Percentiles rank a stretch among this genome's conserved stretches.
phyloP scores from a whole-genome alignment of 352 stramenopile species.

The Phytophthora ohioensis region DNA sequence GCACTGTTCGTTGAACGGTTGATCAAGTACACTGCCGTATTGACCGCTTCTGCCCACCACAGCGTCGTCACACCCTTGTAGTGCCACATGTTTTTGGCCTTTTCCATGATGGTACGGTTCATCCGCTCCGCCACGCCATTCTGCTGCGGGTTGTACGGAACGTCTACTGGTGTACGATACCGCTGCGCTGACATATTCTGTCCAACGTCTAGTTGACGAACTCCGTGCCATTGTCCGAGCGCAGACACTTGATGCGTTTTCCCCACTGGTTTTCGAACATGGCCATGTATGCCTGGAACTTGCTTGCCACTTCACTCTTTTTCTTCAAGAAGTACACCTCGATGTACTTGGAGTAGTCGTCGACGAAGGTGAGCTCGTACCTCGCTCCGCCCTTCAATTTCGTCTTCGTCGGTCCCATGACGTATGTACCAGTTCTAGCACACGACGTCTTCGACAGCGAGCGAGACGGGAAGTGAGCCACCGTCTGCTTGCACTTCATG shows the following conservation, averaged over 20 bases:
- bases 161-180: slow-evolving; percentile 36
- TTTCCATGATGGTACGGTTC: slow-evolving; percentile 14
- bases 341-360: not conserved
- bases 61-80: slow-evolving; percentile 27
- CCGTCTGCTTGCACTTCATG: slow-evolving; percentile 8
- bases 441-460: slow-evolving; percentile 7
- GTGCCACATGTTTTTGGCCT: slow-evolving; percentile 5
- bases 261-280: slow-evolving; percentile 26
- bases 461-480: not conserved
- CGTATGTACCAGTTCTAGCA: slow-evolving; percentile 13
- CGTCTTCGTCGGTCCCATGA: slow-evolving; percentile 32
- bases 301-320: not conserved
- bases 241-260: slow-evolving; percentile 28
- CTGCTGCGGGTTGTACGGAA: slow-evolving; percentile 35
- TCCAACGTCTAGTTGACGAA: slow-evolving; percentile 31
- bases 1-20: slow-evolving; percentile 21
- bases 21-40: slow-evolving; percentile 35
- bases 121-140: slow-evolving; percentile 40
- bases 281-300: not conserved
- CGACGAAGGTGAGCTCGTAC: not conserved
- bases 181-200: not conserved
- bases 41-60: slow-evolving; percentile 44
- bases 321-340: not conserved
- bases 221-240: slow-evolving; percentile 43
- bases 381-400: not conserved